Evolutionary conservation across 2,329 filamentous ascomycete genomes (phyloP).

Genomic region (Dryadomyces quercus-mongolicae): DNA sequence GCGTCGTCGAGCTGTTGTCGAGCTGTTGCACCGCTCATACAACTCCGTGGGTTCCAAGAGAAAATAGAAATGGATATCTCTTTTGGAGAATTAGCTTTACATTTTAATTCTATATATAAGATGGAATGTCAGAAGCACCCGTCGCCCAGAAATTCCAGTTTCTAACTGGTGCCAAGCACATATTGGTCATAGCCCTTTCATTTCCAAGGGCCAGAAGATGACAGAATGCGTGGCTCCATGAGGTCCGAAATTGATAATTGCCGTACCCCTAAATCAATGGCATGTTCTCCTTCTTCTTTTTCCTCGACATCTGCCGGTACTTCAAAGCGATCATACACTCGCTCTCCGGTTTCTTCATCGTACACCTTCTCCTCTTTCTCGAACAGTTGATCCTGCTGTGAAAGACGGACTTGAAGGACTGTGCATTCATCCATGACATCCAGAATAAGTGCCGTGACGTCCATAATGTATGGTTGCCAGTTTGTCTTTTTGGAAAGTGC

Average conservation of each 20-base stretch:
- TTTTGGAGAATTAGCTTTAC: too few species aligned
- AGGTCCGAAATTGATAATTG: conserved; percentile 48
- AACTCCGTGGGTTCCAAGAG: too few species aligned
- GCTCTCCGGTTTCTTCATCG: conserved; percentile 55
- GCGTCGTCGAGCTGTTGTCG: too few species aligned
- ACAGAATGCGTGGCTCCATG: conserved; percentile 54
- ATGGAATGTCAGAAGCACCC: too few species aligned
- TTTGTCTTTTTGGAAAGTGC: conserved; percentile 47
- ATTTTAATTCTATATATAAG: too few species aligned
- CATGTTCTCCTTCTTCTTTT: conserved; percentile 34
- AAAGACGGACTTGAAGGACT: conserved; percentile 49
- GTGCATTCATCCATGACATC: conserved; percentile 37
- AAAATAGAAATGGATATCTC: too few species aligned
- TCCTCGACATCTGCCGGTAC: conserved; percentile 47
- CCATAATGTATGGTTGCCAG: conserved; percentile 52
- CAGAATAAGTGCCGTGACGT: conserved; percentile 56
- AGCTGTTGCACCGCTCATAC: too few species aligned
- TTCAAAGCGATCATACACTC: conserved; percentile 70
- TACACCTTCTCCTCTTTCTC: conserved; percentile 45
- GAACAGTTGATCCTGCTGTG: conserved; percentile 51
- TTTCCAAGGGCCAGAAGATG: conserved; percentile 8
- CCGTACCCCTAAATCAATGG: conserved; percentile 35
- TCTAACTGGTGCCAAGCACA: too few species aligned
- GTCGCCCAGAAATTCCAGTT: too few species aligned
- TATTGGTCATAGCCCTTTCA: background rate